Base-by-base conservation (phyloP, 345 rosid species). In the Abelmoschus esculentus region DNA sequence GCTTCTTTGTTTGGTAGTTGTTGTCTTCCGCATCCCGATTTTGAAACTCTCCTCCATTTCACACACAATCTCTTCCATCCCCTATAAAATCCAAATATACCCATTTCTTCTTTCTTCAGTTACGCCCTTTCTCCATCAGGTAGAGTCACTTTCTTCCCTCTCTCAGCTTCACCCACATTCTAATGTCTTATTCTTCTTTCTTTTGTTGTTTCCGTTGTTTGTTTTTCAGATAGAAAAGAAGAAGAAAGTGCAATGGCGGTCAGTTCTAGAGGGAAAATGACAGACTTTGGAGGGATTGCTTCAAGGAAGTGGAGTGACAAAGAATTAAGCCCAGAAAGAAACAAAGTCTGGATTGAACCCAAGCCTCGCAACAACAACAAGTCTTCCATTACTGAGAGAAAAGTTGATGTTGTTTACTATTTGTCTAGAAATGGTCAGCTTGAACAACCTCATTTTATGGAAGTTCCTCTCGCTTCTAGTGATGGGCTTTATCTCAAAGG, bases 391-490 rank as follows among this genome's bases (percentile, higher is more conserved):
- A 5, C 68, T 70, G 73, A 82, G 69, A 84, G 67, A 32, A 84
- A 78, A 80, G 96, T 88, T 56, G 78, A 93, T 53, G 98, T 93
- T 44, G 87, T 93, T 18, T 93, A 93, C 72, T 93, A 93, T 70
- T 85, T 93, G 61, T 88, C 83, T 72, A 85, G 96, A 53, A 89
- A 87, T 72, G 98, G 98, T 66, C 96, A 88, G 76, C 96, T 93
- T 28, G 97, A 93, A 70, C 98, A 93, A 73, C 98, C 98, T n/a
- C 98, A 91, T 86, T 91, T 91, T 85, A 89, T 91, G 81, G 97
- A 93, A 75, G 97, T 91, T 68, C 80, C 95, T 54, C 88, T 93
- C 61, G 80, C 90, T 54, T 87, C 96, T 29, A 61, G 75, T 50
- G 84, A 89, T 4, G 97, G 95, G 60, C 98, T 91, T 77, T 86